Percentiles rank a stretch among this genome's conserved stretches.
phyloP scores from a whole-genome alignment of 1,139 yeast genomes.

The Zygoascus meyerae region DNA sequence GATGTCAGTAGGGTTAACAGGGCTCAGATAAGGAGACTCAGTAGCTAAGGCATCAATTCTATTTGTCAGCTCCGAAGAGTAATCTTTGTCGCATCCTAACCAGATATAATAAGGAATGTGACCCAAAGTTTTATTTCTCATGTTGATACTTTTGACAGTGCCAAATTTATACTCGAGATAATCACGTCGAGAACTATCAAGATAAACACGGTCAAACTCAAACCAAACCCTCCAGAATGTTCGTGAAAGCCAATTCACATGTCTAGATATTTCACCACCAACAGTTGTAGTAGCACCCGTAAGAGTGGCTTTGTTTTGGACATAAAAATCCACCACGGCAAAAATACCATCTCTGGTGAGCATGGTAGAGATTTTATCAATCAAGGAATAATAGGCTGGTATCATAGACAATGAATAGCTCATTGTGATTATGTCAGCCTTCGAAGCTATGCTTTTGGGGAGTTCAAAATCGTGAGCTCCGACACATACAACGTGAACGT shows the following conservation, averaged over 20 bases:
- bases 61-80: constrained; percentile 54
- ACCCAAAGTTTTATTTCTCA: constrained; percentile 59
- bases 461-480: constrained; percentile 67
- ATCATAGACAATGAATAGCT: constrained; percentile 81
- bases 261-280: constrained; percentile 66
- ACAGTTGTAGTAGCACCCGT: constrained; percentile 68
- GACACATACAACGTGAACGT: constrained; percentile 64
- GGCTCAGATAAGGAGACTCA: constrained; percentile 75
- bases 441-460: constrained; percentile 29
- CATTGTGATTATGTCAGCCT: constrained; percentile 66
- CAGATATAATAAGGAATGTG: constrained; percentile 76
- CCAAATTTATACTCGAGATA: constrained; percentile 78
- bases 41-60: constrained; percentile 69
- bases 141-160: constrained; percentile 65
- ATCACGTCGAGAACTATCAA: constrained; percentile 76
- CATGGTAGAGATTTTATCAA: constrained; percentile 57
- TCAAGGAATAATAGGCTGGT: constrained; percentile 74
- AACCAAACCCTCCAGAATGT: constrained; percentile 87
- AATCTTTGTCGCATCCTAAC: constrained; percentile 71
- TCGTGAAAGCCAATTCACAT: constrained; percentile 69
- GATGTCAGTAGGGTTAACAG: constrained; percentile 27
- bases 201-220: constrained; percentile 73
- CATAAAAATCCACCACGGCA: constrained; percentile 75
- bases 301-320: constrained; percentile 58
- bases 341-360: constrained; percentile 54